Base-by-base conservation (phyloP, 208 protist genomes). In the Trypanosoma scelopori region DNA sequence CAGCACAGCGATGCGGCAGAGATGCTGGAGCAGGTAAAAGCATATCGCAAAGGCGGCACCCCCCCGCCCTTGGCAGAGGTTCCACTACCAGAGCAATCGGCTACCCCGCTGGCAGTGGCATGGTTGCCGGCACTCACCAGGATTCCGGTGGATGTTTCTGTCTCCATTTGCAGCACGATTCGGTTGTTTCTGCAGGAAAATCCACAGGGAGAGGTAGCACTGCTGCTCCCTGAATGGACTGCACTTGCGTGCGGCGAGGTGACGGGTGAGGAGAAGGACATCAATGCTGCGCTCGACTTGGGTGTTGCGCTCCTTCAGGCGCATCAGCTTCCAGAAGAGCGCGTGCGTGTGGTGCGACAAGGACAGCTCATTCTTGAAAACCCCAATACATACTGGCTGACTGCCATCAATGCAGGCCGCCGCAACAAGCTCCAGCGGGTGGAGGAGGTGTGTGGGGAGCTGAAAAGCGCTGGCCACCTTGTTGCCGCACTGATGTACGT, bases 21-120 rank as follows among this genome's bases (percentile, higher is more conserved):
- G 12, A 78, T 99, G 27, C 77, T 99, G 16, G 84, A 89, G 56
- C 65, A 79, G 50, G 96, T 99, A n/a, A 93, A 89, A 63, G 79
- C 71, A 1, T 97, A 84, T 64, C 79, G 84, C 5, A 88, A 87
- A 45, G 68, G 55, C 18, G 62, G 56, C 55, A 58, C 46, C 0
- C 65, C 69, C 0, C 32, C 62, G 6, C 30, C 77, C 0, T 39
- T 56, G 35, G 46, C 50, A 43, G 49, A 58, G 4, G 18, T 32
- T 13, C 39, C 58, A 9, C 25, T n/a, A 20, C 47, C 68, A 27
- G 47, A 53, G 12, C 61, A 67, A 11, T 73, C 77, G 16, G 49
- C 48, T 18, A 78, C 65, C 15, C 90, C 90, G 46, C 62, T 85
- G 49, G 85, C 83, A 11, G 73, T 81, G 51, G 78, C 82, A 25